Evolutionary conservation across 1,284 basidiomycete species (phyloP).

Genomic region (Sphaerobolus stellatus): DNA sequence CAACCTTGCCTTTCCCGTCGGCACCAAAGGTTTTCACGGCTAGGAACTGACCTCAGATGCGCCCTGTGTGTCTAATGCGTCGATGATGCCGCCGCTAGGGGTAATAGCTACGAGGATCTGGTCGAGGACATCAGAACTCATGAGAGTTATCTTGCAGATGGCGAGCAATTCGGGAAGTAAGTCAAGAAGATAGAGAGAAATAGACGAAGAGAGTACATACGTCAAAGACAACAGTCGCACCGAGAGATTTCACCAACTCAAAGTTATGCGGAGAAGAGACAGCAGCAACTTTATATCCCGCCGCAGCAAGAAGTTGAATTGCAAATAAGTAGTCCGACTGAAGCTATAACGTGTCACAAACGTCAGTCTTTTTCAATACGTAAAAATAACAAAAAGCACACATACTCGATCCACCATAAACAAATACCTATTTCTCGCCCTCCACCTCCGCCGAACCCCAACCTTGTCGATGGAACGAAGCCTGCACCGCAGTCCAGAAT

Average conservation of each 20-base stretch:
- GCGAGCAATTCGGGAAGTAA: not conserved
- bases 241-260: conserved; percentile 37
- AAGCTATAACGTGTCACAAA: not conserved
- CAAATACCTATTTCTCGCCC: too few relatives aligned
- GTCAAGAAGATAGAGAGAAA: not conserved
- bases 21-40: not conserved
- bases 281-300: conserved; percentile 42
- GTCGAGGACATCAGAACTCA: conserved; percentile 24
- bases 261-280: conserved; percentile 40
- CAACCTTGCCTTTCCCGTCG: not conserved
- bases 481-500: conserved; percentile 10
- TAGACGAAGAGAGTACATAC: not conserved
- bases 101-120: conserved; percentile 26
- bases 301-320: conserved; percentile 41
- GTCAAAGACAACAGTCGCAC: conserved; percentile 42
- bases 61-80: conserved; percentile 19
- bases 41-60: not conserved
- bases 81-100: conserved; percentile 21
- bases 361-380: not conserved
- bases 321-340: conserved; percentile 45
- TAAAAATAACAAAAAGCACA: not conserved
- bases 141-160: conserved; percentile 20
- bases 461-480: not conserved
- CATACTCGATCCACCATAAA: conserved; percentile 9
- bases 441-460: conserved; percentile 1